Conservation (phyloP, 164 flowering plant genomes). For the Vitis labrusca region DNA sequence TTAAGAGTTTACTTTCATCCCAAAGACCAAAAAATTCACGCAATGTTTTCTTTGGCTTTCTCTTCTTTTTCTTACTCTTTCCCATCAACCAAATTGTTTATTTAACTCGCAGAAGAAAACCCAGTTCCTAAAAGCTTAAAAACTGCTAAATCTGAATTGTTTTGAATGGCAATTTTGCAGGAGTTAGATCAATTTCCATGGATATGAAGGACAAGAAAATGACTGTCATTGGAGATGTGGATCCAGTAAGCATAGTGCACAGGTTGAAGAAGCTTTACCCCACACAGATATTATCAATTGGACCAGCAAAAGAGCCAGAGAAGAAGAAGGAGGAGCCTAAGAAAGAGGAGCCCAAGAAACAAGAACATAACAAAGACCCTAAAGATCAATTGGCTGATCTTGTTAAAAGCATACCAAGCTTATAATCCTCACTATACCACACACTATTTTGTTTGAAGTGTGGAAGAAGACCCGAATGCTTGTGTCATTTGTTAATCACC, state of each 20-base stretch:
- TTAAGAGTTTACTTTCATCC: no score
- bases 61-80: background rate
- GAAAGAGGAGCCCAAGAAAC: slow-evolving; percentile 19
- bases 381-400: slow-evolving; percentile 14
- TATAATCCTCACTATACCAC: slow-evolving; percentile 9
- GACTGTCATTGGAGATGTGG: slow-evolving; percentile 44
- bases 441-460: slow-evolving; percentile 2
- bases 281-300: slow-evolving; percentile 35
- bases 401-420: slow-evolving; percentile 17
- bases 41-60: background rate
- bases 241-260: slow-evolving; percentile 35
- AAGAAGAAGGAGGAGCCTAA: slow-evolving; percentile 42
- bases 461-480: slow-evolving; percentile 18
- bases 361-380: slow-evolving; percentile 9
- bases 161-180: slow-evolving; percentile 16
- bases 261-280: slow-evolving; percentile 39
- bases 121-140: slow-evolving; percentile 1
- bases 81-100: background rate
- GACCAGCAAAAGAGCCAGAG: slow-evolving; percentile 41
- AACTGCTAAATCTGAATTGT: background rate
- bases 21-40: no score
- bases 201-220: slow-evolving; percentile 42
- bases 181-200: slow-evolving; percentile 38
- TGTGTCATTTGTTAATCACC: slow-evolving; percentile 22
- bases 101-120: background rate